Evolutionary conservation across 441 rosid genomes (phyloP), one percentile per base, ranked within the genome.

Genomic region (Metrosideros polymorpha): DNA sequence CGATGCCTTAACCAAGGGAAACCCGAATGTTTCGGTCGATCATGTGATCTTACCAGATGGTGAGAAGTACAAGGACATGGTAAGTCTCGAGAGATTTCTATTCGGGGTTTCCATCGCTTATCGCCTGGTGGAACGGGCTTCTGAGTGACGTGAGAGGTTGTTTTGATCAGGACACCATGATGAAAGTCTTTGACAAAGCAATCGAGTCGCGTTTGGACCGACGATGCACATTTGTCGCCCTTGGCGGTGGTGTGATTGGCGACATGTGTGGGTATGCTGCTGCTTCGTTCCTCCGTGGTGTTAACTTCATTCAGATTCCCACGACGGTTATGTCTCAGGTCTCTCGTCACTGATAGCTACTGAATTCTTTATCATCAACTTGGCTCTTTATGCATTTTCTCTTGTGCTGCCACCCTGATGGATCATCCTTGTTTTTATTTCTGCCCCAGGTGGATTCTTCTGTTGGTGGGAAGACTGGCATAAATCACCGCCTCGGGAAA

Each of bases 301-400:
- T 96, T 88, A 96, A 96, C 89, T 96, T 98, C 91, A 96, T 98
- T 88, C 99, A 98, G 87, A 98, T 98, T 90, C 98, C 99, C 13
- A 98, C 99, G 9, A 98, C 98, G 56, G 98, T 98, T 84, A 98
- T 96, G 99, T 92, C 98, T 35, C 99, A 98, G 98, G 99, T 96
- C n/a, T 79, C 82, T 85, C 13, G 1, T 75, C 49, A 24, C 82
- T 75, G 49, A 42, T 49, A 75, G 24, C 29, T 75, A 39, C 18
- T 75, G 49, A 42, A 75, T 39, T 42, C 82, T 39, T 29, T 66
- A 9, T 42, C 51, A 6, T 47, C 17, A 45, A 71, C 27, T 49
- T 29, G 39, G 19, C n/a, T 71, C 32, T 2, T 83, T 86, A 71
- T 82, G 25, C 27, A 71, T 39, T 43, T 32, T 75, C 54, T 56